phyloP scores from a whole-genome alignment of 192 early-diverging fungal genomes.

The Backusella sp. region DNA sequence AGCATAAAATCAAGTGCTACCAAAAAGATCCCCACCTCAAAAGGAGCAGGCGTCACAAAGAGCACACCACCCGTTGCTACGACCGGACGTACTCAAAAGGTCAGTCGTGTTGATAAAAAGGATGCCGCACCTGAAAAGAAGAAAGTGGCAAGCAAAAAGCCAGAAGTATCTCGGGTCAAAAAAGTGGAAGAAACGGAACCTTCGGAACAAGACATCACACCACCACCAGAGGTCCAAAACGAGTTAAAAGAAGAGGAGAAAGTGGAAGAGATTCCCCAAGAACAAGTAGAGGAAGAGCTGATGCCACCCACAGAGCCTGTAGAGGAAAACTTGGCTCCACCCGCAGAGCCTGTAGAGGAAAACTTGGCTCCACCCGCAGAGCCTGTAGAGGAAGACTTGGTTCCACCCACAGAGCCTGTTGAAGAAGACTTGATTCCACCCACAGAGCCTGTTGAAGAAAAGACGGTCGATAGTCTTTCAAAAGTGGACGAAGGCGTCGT shows the following conservation, averaged over 20 bases:
- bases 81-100: conserved; percentile 17
- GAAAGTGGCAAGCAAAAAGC: not conserved
- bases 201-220: not conserved
- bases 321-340: not conserved
- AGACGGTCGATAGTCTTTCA: not conserved
- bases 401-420: no score
- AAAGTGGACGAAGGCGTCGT: not conserved
- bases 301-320: no score
- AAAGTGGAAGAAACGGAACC: not conserved
- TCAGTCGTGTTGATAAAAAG: not conserved
- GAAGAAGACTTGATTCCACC: not conserved
- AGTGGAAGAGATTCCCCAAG: not conserved
- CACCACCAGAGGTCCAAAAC: no score
- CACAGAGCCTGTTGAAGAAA: not conserved
- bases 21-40: not conserved
- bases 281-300: not conserved
- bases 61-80: conserved; percentile 15
- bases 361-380: not conserved
- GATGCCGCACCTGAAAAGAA: not conserved
- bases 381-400: not conserved
- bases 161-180: not conserved
- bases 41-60: conserved; percentile 10
- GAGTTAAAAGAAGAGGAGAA: not conserved
- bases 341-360: not conserved
- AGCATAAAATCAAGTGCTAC: not conserved